phyloP scores from a whole-genome alignment of 2,329 filamentous ascomycete genomes.

The Colletotrichum brevisporum region DNA sequence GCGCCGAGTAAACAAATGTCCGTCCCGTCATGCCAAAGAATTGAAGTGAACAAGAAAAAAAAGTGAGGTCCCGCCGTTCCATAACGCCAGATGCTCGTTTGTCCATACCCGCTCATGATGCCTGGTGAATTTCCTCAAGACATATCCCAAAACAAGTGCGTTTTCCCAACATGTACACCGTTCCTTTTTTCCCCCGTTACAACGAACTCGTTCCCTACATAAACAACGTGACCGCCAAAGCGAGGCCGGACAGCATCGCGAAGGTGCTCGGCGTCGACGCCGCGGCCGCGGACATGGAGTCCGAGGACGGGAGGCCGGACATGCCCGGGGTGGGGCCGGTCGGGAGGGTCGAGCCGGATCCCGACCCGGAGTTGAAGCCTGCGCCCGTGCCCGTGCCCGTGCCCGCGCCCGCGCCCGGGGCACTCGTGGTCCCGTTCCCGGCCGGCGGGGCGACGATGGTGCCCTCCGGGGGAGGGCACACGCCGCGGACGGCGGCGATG shows the following conservation, averaged over 20 bases:
- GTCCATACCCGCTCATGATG: constrained; percentile 22
- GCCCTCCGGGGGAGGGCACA: constrained; percentile 11
- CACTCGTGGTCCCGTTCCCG: constrained; percentile 18
- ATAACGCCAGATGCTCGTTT: constrained; percentile 13
- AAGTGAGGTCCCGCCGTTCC: constrained; percentile 12
- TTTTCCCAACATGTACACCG: constrained; percentile 14
- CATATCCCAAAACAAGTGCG: background rate
- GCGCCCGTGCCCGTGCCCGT: background rate
- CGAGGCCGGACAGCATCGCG: background rate
- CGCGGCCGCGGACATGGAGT: constrained; percentile 7
- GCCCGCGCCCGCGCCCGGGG: background rate
- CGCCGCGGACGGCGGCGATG: constrained; percentile 32
- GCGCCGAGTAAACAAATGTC: constrained; percentile 17
- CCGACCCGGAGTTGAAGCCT: background rate
- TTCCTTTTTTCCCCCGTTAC: background rate
- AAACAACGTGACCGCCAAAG: constrained; percentile 9
- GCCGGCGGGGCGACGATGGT: background rate
- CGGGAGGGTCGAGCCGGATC: background rate
- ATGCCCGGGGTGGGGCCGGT: constrained; percentile 10
- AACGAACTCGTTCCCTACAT: constrained; percentile 3
- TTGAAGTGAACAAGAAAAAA: background rate
- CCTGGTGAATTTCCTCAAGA: background rate
- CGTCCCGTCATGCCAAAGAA: constrained; percentile 5
- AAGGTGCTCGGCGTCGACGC: background rate
- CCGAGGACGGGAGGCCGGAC: constrained; percentile 19